Conservation (phyloP, 2,329 filamentous ascomycete species). For the Epichloe sp. region DNA sequence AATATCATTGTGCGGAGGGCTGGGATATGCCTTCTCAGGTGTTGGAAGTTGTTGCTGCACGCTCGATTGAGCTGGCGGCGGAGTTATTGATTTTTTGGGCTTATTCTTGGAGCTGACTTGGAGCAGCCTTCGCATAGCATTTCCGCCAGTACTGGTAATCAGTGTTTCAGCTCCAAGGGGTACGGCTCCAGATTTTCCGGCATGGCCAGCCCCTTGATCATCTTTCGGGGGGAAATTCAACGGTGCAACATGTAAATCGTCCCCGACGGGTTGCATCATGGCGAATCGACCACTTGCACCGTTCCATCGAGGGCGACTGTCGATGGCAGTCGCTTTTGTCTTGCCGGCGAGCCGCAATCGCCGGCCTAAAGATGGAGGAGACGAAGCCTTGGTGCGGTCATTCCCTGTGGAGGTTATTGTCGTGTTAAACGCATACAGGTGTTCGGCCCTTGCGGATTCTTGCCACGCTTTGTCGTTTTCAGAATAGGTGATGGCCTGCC, state of each 20-base stretch:
- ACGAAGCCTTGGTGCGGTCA: conserved; percentile 13
- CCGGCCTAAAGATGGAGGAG: conserved; percentile 19
- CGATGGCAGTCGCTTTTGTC: conserved; percentile 24
- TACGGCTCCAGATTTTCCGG: conserved; percentile 2
- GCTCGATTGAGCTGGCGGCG: neutral
- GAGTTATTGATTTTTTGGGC: neutral
- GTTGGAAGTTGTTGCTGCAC: neutral
- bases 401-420: conserved; percentile 13
- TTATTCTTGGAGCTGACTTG: conserved; percentile 5
- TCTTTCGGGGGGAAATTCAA: conserved; percentile 40
- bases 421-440: neutral
- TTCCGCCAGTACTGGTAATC: conserved; percentile 10
- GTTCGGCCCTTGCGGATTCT: neutral
- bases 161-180: conserved; percentile 23
- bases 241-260: conserved; percentile 43
- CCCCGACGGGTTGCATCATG: conserved; percentile 50
- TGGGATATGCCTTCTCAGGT: conserved; percentile 18
- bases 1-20: conserved; percentile 19
- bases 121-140: conserved; percentile 22
- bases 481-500: neutral
- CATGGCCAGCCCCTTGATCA: conserved; percentile 26
- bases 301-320: conserved; percentile 51
- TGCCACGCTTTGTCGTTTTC: neutral
- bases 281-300: conserved; percentile 56
- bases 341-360: conserved; percentile 21